Base-by-base conservation (phyloP, 345 rosid genomes). In the Citrus cavaleriei region DNA sequence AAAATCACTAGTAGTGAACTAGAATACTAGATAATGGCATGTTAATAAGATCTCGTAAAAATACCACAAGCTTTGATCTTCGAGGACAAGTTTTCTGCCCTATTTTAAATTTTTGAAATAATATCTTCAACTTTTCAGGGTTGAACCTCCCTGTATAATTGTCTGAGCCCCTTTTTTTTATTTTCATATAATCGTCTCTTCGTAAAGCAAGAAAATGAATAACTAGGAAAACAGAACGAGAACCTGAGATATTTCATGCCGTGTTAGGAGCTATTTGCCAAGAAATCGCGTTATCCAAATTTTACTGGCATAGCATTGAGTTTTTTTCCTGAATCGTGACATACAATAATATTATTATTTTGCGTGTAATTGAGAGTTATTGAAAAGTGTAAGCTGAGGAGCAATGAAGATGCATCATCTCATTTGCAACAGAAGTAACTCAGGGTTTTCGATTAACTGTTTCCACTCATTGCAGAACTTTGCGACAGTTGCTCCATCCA, bases 401-500 rank as follows among this genome's bases (percentile, higher is more conserved):
- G 27, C n/a, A 3, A 73, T 13, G 51, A 30, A 27, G 63, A 30
- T 55, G 13, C 37, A 13, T 22, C 16, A 73, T 64, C 49, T 93
- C 92, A 90, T 85, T 62, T 81, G 89, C 90, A 95, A 71, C 93
- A 90, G 84, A 34, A 95, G 90, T 83, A 91, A 80, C 86, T 95
- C 92, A 14, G 98, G 98, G 72, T 89, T 93, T 85, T 95, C 97
- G 19, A 95, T 87, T 24, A 87, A 90, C 69, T 81, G 88, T 89
- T 95, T 95, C 98, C 97, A 95, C 79, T 91, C 88, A 38, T 90
- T 88, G 81, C 98, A 95, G 82, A 94, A 95, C 84, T 89, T 85
- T 49, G 98, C 97, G 4, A 95, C 96, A 0, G 95, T 93, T 62
- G 97, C 97, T 74, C 98, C 98, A n/a, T 95, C 97, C 82, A 95